Evolutionary conservation across 2,329 filamentous ascomycete genomes (phyloP).

Genomic region (Epichloe gansuensis): DNA sequence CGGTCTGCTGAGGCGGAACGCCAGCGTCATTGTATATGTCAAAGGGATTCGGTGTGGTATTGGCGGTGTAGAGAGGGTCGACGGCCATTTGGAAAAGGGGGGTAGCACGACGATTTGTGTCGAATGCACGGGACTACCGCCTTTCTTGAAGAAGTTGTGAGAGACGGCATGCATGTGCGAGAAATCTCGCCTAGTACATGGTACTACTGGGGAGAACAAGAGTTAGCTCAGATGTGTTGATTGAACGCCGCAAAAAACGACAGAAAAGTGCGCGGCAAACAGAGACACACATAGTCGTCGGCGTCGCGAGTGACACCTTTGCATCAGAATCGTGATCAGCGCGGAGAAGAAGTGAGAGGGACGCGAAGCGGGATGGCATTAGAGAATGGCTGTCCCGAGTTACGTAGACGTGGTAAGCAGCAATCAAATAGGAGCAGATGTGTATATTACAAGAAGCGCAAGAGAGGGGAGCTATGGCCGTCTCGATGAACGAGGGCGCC

Average conservation of each 20-base stretch:
- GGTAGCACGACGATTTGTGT: neutral
- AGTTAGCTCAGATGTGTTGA: neutral
- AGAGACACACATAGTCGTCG: neutral
- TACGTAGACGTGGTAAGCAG: neutral
- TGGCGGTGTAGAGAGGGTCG: constrained; percentile 32
- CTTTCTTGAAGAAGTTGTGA: neutral
- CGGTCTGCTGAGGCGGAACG: constrained; percentile 13
- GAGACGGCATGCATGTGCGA: neutral
- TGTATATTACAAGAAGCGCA: neutral
- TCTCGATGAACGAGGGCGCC: neutral
- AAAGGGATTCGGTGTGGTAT: constrained; percentile 34
- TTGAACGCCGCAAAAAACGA: neutral
- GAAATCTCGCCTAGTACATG: neutral
- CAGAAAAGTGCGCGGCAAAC: no score
- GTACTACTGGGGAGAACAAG: neutral
- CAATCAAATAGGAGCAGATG: neutral
- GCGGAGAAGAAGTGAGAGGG: neutral
- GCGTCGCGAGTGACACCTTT: neutral
- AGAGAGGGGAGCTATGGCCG: neutral
- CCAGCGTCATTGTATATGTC: constrained; percentile 41
- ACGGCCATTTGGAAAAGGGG: constrained; percentile 32
- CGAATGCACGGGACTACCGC: neutral
- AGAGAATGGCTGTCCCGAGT: neutral
- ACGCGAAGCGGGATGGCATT: neutral
- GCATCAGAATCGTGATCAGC: neutral